Base-by-base conservation (phyloP, 345 rosid genomes). In the Dimocarpus longan region DNA sequence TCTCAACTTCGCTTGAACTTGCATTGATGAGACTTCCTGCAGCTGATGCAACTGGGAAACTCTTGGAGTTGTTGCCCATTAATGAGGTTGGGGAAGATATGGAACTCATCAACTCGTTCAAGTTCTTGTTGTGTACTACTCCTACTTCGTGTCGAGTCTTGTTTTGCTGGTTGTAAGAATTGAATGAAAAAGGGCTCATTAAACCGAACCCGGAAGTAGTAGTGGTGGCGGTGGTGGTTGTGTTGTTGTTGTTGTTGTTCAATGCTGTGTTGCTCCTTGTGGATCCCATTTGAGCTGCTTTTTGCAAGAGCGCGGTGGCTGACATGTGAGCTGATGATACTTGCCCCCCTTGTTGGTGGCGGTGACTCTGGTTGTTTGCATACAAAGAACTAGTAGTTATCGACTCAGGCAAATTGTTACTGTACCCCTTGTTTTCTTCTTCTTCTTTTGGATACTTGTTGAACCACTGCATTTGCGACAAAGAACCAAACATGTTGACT, bases 261-360 rank as follows among this genome's bases (percentile, higher is more conserved):
- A 81, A 37, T 39, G 83, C 9, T 8, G 82, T 78, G 70, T 77
- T 85, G 86, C 88, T 85, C 81, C 90, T 89, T n/a, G 93, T 91
- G 12, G 94, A 90, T 16, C 98, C 98, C 90, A 91, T 88, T 79
- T 93, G 95, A 10, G 93, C 97, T 4, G 98, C 98, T 83, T 85
- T 93, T 44, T 93, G 98, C 70, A 93, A 73, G 65, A 93, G 87
- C n/a, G 97, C 93, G 18, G 98, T 93, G 28, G 98, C 97, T 24
- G 98, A 92, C 95, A 91, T 89, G 80, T 89, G 86, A 73, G 60
- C 73, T 44, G 65, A n/a, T 18, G 63, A 57, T 19, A 18, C 22
- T n/a, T 19, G 28, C 39, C 65, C 66, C 39, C 65, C 66, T 72
- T 80, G 81, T n/a, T 69, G 82, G 57, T 66, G 73, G 42, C 39